phyloP scores from a whole-genome alignment of 768 basidiomycete species.

The Boletellus ananiceps region DNA sequence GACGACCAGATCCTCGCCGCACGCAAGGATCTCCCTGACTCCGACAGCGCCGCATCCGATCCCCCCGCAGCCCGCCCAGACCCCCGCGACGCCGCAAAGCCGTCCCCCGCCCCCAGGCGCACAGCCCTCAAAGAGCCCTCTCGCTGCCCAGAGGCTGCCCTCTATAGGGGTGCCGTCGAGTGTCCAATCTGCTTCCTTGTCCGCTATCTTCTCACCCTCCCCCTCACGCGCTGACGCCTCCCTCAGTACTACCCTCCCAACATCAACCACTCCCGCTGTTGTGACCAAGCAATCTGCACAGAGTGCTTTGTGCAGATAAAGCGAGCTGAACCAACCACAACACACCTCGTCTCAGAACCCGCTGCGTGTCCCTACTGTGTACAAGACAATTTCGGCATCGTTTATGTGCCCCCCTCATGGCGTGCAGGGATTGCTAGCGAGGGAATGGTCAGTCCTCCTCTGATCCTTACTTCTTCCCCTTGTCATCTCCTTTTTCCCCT shows the following conservation, averaged over 20 bases:
- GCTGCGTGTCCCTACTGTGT: constrained; percentile 98
- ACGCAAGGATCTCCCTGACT: constrained; percentile 61
- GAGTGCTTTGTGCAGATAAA: constrained; percentile 99
- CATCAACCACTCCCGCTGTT: constrained; percentile 96
- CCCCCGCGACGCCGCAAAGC: constrained; percentile 19
- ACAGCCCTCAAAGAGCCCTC: constrained; percentile 60
- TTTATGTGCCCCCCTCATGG: constrained; percentile 82
- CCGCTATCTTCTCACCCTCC: constrained; percentile 32
- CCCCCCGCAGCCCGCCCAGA: constrained; percentile 32
- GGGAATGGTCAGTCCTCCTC: constrained; percentile 48
- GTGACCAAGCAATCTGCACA: constrained; percentile 97
- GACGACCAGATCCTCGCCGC: constrained; percentile 82
- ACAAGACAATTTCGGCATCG: constrained; percentile 93
- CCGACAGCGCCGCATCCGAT: constrained; percentile 43
- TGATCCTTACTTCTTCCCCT: not conserved
- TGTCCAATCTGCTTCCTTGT: constrained; percentile 99
- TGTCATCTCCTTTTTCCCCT: constrained; percentile 1
- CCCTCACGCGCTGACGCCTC: constrained; percentile 20
- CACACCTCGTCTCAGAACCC: constrained; percentile 93
- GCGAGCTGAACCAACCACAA: constrained; percentile 89
- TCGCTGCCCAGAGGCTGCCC: constrained; percentile 65
- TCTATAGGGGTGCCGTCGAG: constrained; percentile 83
- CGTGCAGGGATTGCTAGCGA: constrained; percentile 75
- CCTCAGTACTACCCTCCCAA: constrained; percentile 92
- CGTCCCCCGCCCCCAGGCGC: constrained; percentile 45